These are phyloP conservation scores for Candida krabiensis DNA, from an alignment of 805 yeast genomes.

Conservation along the genomic window DNA sequence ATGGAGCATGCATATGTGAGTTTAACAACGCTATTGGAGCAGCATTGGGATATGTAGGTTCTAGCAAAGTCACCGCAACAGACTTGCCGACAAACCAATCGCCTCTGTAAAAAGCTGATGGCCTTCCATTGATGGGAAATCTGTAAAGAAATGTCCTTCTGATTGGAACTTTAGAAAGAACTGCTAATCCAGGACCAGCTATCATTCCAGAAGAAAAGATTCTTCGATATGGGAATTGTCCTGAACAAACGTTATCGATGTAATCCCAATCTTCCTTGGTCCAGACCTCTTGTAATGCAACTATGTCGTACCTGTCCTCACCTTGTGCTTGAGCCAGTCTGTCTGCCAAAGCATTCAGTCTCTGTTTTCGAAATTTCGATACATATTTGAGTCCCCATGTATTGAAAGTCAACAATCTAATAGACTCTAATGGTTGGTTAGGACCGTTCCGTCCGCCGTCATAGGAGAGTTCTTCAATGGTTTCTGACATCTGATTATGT, in stretches of 20 bases:
- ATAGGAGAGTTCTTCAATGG: slow-evolving; percentile 8
- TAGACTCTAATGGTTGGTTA: slow-evolving; percentile 3
- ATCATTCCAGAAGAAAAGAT: slow-evolving; percentile 80
- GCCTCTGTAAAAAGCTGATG: slow-evolving; percentile 90
- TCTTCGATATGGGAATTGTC: slow-evolving; percentile 61
- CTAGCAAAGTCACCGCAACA: slow-evolving; percentile 69
- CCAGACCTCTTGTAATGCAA: slow-evolving; percentile 97
- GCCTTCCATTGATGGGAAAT: slow-evolving; percentile 91
- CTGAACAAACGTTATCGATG: slow-evolving; percentile 45
- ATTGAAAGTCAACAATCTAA: slow-evolving; percentile 66
- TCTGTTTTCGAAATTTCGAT: slow-evolving; percentile 62
- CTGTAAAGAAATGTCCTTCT: slow-evolving; percentile 74
- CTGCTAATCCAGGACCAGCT: slow-evolving; percentile 90
- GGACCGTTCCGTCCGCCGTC: neutral
- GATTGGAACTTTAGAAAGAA: slow-evolving; percentile 82
- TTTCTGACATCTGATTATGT: slow-evolving; percentile 1
- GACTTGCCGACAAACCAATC: slow-evolving; percentile 98
- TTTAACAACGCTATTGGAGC: slow-evolving; percentile 76
- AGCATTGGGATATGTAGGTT: slow-evolving; percentile 46
- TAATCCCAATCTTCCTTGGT: slow-evolving; percentile 78
- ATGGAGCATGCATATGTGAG: slow-evolving; percentile 98
- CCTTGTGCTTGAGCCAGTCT: slow-evolving; percentile 42
- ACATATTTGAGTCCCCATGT: slow-evolving; percentile 90
- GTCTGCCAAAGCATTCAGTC: slow-evolving; percentile 75
- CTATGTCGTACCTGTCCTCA: slow-evolving; percentile 63